Conservation (phyloP, 176 grass and related monocot genomes). For the Triticum urartu region DNA sequence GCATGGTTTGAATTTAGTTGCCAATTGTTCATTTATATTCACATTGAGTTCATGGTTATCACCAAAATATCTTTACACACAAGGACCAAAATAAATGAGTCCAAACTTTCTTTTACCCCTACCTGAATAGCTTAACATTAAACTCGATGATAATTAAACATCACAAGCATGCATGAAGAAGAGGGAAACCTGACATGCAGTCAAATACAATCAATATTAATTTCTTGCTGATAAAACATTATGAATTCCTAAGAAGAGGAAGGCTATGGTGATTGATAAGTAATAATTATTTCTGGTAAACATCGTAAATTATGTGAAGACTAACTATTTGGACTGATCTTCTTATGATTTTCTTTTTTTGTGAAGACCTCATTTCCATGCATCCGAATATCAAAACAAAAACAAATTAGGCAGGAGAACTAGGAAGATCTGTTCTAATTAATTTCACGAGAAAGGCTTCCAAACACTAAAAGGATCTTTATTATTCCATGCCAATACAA, state of each 20-base stretch:
- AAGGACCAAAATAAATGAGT: neutral
- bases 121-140: neutral
- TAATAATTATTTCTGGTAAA: neutral
- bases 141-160: neutral
- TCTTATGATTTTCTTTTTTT: neutral
- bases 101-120: neutral
- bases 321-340: neutral
- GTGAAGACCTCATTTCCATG: neutral
- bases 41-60: neutral
- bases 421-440: neutral
- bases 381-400: neutral
- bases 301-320: neutral
- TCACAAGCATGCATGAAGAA: neutral
- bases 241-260: neutral
- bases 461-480: neutral
- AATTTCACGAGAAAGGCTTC: neutral
- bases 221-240: neutral
- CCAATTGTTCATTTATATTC: neutral
- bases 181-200: neutral
- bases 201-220: neutral
- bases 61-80: neutral
- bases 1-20: neutral
- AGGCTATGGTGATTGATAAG: neutral
- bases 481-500: constrained; percentile 35
- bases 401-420: neutral